A percentile compares a stretch with the other conserved stretches of the same genome.
These are phyloP conservation scores for Zymoseptoria pseudotritici DNA, from an alignment of 2,329 filamentous ascomycete genomes.

Conservation along the genomic window DNA sequence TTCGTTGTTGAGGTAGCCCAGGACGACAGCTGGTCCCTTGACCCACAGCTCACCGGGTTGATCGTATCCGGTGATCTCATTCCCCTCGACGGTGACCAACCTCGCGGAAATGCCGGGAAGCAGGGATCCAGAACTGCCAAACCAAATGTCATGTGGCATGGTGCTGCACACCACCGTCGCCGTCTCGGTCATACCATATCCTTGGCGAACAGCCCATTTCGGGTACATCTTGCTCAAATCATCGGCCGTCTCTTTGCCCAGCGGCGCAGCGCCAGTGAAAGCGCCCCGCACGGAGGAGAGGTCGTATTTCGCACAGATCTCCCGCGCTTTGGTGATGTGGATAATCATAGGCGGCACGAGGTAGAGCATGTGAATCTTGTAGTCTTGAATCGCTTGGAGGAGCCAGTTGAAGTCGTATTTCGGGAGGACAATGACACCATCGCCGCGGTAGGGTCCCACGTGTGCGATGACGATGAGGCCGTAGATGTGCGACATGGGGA, in stretches of 20 bases:
- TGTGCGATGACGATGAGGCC: conserved; percentile 65
- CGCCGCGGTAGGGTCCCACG: conserved; percentile 59
- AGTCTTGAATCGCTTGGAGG: conserved; percentile 57
- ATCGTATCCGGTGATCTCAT: conserved; percentile 63
- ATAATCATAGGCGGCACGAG: conserved; percentile 79
- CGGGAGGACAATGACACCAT: conserved; percentile 63
- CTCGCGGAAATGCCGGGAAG: conserved; percentile 58
- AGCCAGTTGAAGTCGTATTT: conserved; percentile 67
- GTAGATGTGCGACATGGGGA: conserved; percentile 79
- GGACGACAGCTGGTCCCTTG: conserved; percentile 65
- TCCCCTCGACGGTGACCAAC: conserved; percentile 60
- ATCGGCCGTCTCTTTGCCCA: conserved; percentile 64
- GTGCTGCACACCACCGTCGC: conserved; percentile 60
- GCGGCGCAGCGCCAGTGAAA: conserved; percentile 71
- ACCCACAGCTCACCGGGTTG: conserved; percentile 74
- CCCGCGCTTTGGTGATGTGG: conserved; percentile 59
- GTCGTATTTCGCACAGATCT: conserved; percentile 59
- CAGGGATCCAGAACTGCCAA: conserved; percentile 65
- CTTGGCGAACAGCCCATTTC: conserved; percentile 51
- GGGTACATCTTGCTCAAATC: conserved; percentile 58
- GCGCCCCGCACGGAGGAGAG: conserved; percentile 58
- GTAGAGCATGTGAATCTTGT: conserved; percentile 60
- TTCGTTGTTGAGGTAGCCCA: conserved; percentile 83
- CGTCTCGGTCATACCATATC: conserved; percentile 74
- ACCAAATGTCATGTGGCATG: conserved; percentile 55